Percentiles rank a stretch among this genome's conserved stretches.
Evolutionary conservation across 1,284 basidiomycete genomes (phyloP).

Genomic region (Leccinum angustisporum): DNA sequence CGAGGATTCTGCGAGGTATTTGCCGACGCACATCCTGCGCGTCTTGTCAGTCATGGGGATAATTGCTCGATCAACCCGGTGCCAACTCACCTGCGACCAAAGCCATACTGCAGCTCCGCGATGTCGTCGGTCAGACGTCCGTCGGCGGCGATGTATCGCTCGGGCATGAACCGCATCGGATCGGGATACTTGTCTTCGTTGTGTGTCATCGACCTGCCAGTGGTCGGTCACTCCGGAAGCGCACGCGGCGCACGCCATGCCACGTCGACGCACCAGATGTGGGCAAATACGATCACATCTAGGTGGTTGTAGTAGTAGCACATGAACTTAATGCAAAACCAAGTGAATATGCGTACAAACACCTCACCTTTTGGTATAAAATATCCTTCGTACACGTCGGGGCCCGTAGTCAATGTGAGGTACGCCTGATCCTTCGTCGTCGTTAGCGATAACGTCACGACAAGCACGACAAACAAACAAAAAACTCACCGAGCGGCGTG

Average conservation of each 20-base stretch:
- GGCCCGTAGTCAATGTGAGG: slow-evolving; percentile 15
- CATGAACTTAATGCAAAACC: not conserved
- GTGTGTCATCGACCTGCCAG: slow-evolving; percentile 27
- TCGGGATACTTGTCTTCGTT: slow-evolving; percentile 30
- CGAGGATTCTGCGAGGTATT: slow-evolving; percentile 41
- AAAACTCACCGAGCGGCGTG: slow-evolving; percentile 18
- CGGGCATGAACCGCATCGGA: slow-evolving; percentile 35
- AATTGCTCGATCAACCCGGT: not conserved
- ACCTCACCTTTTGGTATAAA: slow-evolving; percentile 25
- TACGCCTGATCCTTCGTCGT: slow-evolving; percentile 2
- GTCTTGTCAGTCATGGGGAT: not conserved
- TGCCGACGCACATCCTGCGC: slow-evolving; percentile 45
- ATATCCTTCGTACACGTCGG: slow-evolving; percentile 20
- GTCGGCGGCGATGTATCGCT: slow-evolving; percentile 28
- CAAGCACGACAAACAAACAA: not conserved
- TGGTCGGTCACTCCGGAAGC: not conserved
- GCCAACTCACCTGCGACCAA: slow-evolving; percentile 36
- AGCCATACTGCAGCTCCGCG: slow-evolving; percentile 42
- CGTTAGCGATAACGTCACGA: not conserved
- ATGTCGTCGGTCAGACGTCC: slow-evolving; percentile 34
- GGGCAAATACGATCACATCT: slow-evolving; percentile 20
- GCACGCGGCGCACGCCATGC: slow-evolving; percentile 6
- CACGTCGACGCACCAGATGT: slow-evolving; percentile 18
- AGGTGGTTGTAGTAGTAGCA: not conserved
- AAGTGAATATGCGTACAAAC: not conserved